These are phyloP conservation scores for Leccinum angustisporum DNA, from an alignment of 1,284 basidiomycete genomes.

Conservation along the genomic window DNA sequence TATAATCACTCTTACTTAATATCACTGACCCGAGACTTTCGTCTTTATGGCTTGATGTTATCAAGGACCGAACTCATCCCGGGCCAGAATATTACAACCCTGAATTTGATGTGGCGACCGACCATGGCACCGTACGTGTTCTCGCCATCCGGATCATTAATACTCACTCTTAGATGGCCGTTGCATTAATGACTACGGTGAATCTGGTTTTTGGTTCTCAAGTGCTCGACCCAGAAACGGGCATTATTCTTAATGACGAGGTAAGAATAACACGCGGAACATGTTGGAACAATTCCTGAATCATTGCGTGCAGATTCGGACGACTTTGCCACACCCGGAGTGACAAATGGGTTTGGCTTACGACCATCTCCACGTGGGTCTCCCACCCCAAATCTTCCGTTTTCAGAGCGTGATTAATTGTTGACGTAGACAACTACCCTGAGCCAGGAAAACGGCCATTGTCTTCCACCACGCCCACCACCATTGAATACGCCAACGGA, in stretches of 20 bases:
- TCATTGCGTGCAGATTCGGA: slow-evolving; percentile 61
- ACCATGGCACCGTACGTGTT: slow-evolving; percentile 81
- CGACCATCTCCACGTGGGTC: slow-evolving; percentile 78
- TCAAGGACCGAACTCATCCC: slow-evolving; percentile 74
- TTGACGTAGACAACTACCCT: slow-evolving; percentile 75
- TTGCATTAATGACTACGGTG: slow-evolving; percentile 83
- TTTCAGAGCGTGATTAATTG: slow-evolving; percentile 5
- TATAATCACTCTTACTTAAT: slow-evolving; percentile 47
- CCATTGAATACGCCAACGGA: slow-evolving; percentile 74
- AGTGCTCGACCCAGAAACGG: slow-evolving; percentile 83
- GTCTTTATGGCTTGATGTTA: not conserved
- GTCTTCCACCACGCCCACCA: slow-evolving; percentile 80
- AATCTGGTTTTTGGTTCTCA: slow-evolving; percentile 87
- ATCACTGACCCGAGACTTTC: too few relatives aligned
- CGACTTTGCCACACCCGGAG: slow-evolving; percentile 84
- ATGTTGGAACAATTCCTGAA: slow-evolving; percentile 7
- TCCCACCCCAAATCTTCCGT: not conserved
- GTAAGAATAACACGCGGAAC: slow-evolving; percentile 25
- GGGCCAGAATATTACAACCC: slow-evolving; percentile 86
- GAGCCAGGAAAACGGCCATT: slow-evolving; percentile 84
- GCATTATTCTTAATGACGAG: slow-evolving; percentile 89
- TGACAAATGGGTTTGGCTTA: slow-evolving; percentile 81
- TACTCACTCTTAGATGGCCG: slow-evolving; percentile 55
- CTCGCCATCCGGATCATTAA: slow-evolving; percentile 2
- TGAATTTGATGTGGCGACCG: slow-evolving; percentile 70